Percentiles rank a stretch among this genome's conserved stretches.
Conservation (phyloP, 148 eudicot genomes). For the Fagopyrum homotropicum region DNA sequence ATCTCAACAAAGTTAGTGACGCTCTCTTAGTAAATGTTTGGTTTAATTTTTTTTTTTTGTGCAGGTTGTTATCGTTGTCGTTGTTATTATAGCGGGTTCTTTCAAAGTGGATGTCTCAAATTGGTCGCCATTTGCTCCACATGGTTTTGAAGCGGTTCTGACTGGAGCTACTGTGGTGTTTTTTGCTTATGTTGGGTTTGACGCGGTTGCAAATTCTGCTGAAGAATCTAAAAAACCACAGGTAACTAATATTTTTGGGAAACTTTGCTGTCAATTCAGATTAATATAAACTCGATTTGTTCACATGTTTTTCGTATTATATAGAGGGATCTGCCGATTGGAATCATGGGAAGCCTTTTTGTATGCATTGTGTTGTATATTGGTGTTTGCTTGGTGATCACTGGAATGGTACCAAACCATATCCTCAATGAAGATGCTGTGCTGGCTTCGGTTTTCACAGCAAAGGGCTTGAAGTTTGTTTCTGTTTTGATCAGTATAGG, state of each 20-base stretch:
- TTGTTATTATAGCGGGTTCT: conserved; percentile 68
- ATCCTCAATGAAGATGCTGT: conserved; percentile 91
- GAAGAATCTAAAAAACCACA: conserved; percentile 95
- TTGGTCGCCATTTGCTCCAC: conserved; percentile 94
- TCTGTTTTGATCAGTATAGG: conserved; percentile 84
- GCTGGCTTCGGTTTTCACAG: conserved; percentile 69
- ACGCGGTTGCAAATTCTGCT: conserved; percentile 99
- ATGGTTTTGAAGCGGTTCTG: conserved; percentile 57
- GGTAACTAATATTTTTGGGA: conserved; percentile 26
- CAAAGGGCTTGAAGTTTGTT: conserved; percentile 80
- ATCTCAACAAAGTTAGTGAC: no score
- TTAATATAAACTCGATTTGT: not conserved
- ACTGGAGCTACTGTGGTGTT: conserved; percentile 98
- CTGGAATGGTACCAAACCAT: conserved; percentile 91
- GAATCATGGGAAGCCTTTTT: conserved; percentile 87
- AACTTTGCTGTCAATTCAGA: not conserved
- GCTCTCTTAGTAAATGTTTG: not conserved
- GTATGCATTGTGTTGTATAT: conserved; percentile 69
- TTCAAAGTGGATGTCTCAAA: conserved; percentile 85
- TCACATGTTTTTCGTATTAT: conserved; percentile 1
- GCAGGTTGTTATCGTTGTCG: conserved; percentile 80
- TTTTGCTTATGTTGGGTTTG: conserved; percentile 97
- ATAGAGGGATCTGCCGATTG: conserved; percentile 90
- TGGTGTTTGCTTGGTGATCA: conserved; percentile 89
- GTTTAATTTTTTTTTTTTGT: conserved; percentile 6